phyloP scores from a whole-genome alignment of 257 asterid genomes.

The Solanum dulcamara region DNA sequence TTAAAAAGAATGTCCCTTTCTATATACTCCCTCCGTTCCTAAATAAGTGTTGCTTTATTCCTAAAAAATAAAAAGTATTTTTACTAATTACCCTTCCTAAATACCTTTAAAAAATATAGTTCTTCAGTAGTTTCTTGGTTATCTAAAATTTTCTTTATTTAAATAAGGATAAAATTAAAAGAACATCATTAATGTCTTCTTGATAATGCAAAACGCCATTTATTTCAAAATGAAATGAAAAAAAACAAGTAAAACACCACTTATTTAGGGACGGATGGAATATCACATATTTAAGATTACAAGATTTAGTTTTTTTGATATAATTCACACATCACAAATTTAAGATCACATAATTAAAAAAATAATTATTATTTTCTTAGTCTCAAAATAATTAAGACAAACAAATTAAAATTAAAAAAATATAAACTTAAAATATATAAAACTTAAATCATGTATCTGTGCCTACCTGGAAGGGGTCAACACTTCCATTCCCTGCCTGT shows the following conservation, averaged over 20 bases:
- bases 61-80: no score
- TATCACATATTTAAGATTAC: not conserved
- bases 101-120: not conserved
- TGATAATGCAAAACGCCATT: not conserved
- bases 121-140: not conserved
- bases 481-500: not conserved
- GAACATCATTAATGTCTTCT: no score
- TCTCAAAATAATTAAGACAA: no score
- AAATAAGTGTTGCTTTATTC: no score
- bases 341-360: no score
- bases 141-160: not conserved
- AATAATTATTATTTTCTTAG: no score
- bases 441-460: accelerated
- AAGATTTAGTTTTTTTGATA: no score
- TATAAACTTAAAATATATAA: not conserved
- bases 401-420: no score
- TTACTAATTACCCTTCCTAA: no score
- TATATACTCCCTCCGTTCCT: no score
- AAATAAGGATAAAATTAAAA: not conserved
- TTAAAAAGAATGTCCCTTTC: no score
- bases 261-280: not conserved
- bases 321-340: no score
- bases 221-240: not conserved
- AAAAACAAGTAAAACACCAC: not conserved
- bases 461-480: not conserved